Percentiles rank a stretch among this genome's conserved stretches.
Conservation (phyloP, 306 rosid genomes). For the Leucaena leucocephala region DNA sequence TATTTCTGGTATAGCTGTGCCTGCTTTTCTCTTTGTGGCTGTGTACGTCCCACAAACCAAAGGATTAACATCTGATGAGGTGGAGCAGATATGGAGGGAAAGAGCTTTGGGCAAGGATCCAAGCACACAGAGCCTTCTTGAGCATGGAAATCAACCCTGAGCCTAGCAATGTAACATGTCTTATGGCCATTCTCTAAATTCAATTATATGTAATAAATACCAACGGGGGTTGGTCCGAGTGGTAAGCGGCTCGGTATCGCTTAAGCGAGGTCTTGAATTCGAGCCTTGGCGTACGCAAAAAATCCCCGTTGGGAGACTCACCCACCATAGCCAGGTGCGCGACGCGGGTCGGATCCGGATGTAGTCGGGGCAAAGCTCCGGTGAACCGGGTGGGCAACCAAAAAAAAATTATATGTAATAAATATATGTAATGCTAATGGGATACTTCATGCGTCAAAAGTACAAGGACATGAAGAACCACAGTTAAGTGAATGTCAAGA, state of each 20-base stretch:
- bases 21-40: slow-evolving; percentile 67
- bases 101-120: slow-evolving; percentile 69
- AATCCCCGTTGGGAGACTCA: too few species aligned
- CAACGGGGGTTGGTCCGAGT: too few species aligned
- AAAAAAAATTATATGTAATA: too few species aligned
- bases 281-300: too few species aligned
- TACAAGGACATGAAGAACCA: too few species aligned
- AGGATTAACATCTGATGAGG: slow-evolving; percentile 91
- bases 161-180: background rate
- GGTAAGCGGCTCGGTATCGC: too few species aligned
- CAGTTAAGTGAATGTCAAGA: background rate
- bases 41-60: slow-evolving; percentile 77
- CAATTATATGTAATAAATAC: background rate
- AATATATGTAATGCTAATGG: background rate
- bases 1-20: slow-evolving; percentile 60
- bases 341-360: too few species aligned
- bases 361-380: too few species aligned
- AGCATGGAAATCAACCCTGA: slow-evolving; percentile 29
- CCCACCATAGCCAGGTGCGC: too few species aligned
- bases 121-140: slow-evolving; percentile 57
- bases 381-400: too few species aligned
- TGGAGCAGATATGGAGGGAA: slow-evolving; percentile 81
- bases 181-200: background rate
- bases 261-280: too few species aligned
- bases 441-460: background rate